These are phyloP conservation scores for Magnusiomyces sp. DNA, from an alignment of 1,139 yeast genomes.

Conservation along the genomic window DNA sequence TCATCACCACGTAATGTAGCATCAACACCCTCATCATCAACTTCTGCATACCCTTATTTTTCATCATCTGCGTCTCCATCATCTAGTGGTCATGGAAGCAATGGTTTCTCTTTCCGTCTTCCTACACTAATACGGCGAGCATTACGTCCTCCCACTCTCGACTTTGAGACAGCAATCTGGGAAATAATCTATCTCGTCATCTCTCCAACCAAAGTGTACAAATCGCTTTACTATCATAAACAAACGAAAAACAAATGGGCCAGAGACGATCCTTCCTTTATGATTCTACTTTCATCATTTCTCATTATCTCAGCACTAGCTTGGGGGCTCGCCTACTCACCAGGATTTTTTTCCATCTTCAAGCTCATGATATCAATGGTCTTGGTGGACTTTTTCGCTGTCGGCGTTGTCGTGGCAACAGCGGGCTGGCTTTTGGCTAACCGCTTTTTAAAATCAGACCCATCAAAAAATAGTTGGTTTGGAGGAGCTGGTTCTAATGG, in stretches of 20 bases:
- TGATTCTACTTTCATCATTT: constrained; percentile 57
- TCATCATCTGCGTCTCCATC: background rate
- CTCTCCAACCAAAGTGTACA: constrained; percentile 74
- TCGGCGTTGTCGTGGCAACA: constrained; percentile 63
- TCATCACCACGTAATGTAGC: too few species aligned
- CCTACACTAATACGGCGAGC: constrained; percentile 35
- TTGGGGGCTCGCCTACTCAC: constrained; percentile 83
- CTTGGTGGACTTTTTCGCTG: constrained; percentile 67
- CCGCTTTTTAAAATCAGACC: constrained; percentile 40
- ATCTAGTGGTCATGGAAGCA: background rate
- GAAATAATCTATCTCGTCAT: constrained; percentile 68
- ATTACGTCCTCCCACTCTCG: constrained; percentile 71
- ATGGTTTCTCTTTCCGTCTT: constrained; percentile 4
- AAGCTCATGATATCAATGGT: constrained; percentile 73
- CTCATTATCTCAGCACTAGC: constrained; percentile 70
- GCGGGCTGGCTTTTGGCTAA: constrained; percentile 66
- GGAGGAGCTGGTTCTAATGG: too few species aligned
- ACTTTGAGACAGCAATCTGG: constrained; percentile 90
- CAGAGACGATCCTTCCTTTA: constrained; percentile 86
- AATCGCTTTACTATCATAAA: constrained; percentile 70
- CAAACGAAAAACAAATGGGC: constrained; percentile 69
- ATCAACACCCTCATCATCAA: too few species aligned
- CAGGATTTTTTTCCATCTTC: constrained; percentile 49
- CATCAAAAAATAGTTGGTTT: constrained; percentile 17
- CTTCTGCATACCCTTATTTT: too few species aligned